Evolutionary conservation across 352 stramenopile species (phyloP), one percentile per base, ranked within the genome.

Genomic region (Phytopythium aichiense): DNA sequence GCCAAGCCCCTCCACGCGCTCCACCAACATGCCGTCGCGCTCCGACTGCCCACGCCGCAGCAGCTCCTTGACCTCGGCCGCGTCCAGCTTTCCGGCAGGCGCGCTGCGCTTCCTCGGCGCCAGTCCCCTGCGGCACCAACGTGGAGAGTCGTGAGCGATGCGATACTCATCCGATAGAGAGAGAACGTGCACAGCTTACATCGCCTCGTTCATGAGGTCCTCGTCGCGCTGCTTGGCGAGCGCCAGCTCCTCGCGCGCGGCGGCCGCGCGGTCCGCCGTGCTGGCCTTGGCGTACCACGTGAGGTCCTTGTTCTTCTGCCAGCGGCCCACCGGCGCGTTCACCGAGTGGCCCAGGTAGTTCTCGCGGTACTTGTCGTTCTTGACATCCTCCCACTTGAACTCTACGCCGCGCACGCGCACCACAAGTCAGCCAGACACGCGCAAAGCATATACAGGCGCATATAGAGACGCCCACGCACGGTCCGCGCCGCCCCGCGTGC

Each of bases 381-480:
- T 97, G 28, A 97, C 91, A 70, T 97, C 91, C 30, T 97, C 91
- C 89, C 91, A 97, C 61, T 95, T 96, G 69, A 97, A 97, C 52
- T 96, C 86, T 92, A 58, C 15, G 23, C 48, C 12, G 25, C 7
- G 15, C 20, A 48, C 30, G 2, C 30, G 2, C 15, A 30, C 4
- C 28, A 45, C 7, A 9, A 28, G 43, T n/a, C 18, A 60, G 22
- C 12, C 25, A 28, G 0, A 11, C 7, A 2, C 1, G 7, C 11
- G 11, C 18, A 4, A 1, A 20, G 18, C 46, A 4, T 7, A 60
- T 52, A 33, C 37, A 31, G 25, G 8, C 30, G 46, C 3, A 46
- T 12, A 22, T 4, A 38, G 25, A 4, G 11, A 18, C 16, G 52
- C n/a, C 25, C n/a, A 81, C 86, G 61, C 80, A 94, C 86, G 88